These are phyloP conservation scores for Trichophyton mentagrophytes DNA, from an alignment of 2,329 filamentous ascomycete genomes.

Conservation along the genomic window DNA sequence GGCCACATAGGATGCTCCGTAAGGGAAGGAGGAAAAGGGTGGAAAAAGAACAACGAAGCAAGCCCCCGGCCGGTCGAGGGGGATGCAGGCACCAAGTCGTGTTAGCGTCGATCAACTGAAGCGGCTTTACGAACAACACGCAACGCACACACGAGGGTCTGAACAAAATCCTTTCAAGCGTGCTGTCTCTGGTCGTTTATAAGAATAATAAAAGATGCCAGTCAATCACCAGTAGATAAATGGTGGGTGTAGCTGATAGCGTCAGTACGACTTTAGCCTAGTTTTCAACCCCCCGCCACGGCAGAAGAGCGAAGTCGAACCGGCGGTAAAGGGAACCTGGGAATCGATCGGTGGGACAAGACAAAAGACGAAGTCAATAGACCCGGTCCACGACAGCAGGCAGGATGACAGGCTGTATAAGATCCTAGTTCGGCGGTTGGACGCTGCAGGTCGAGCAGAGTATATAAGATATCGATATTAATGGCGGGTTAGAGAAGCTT, in stretches of 20 bases:
- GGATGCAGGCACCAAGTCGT: background rate
- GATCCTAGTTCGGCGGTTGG: background rate
- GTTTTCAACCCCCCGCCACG: background rate
- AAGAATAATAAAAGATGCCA: background rate
- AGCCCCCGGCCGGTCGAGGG: constrained; percentile 1
- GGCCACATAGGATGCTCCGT: background rate
- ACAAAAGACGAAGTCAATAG: background rate
- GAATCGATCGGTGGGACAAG: background rate
- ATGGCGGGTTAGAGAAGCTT: background rate
- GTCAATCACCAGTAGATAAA: background rate
- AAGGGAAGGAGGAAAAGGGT: background rate
- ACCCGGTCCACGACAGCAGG: background rate
- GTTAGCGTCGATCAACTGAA: background rate
- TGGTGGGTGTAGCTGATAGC: background rate
- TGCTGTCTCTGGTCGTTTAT: background rate
- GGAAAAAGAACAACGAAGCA: background rate
- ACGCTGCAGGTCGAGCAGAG: background rate
- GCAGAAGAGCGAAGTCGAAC: background rate
- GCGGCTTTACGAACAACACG: background rate
- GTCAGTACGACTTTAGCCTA: background rate
- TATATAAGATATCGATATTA: background rate
- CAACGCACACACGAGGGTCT: background rate
- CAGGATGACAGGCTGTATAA: background rate
- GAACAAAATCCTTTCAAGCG: background rate
- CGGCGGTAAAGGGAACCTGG: background rate